phyloP scores from a whole-genome alignment of 179 eudicot genomes.

The Dionaea muscipula region DNA sequence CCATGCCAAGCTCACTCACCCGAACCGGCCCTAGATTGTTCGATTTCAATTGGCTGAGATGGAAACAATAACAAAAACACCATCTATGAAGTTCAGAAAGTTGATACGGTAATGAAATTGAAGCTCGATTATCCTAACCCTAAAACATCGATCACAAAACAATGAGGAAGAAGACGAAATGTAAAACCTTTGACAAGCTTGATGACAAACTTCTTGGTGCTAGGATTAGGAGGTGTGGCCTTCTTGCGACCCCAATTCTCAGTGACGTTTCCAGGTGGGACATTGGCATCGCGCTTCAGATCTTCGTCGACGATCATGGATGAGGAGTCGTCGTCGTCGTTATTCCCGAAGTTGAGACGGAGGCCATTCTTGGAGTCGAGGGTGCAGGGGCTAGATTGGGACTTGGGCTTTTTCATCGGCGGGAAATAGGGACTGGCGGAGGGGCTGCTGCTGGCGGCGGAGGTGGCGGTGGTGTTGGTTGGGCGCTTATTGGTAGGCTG shows the following conservation, averaged over 20 bases:
- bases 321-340: conserved; percentile 12
- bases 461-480: conserved; percentile 5
- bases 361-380: conserved; percentile 41
- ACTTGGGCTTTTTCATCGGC: conserved; percentile 77
- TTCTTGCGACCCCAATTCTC: conserved; percentile 74
- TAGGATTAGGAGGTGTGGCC: conserved; percentile 82
- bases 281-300: conserved; percentile 14
- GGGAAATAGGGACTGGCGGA: conserved; percentile 19
- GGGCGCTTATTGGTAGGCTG: conserved; percentile 13
- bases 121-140: not conserved
- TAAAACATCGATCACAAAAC: not conserved
- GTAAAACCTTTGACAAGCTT: conserved; percentile 69
- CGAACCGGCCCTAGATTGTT: not conserved
- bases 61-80: not conserved
- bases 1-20: not conserved
- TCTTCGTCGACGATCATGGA: conserved; percentile 43
- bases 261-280: conserved; percentile 16
- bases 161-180: not conserved
- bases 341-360: conserved; percentile 21
- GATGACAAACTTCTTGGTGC: conserved; percentile 67
- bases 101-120: not conserved
- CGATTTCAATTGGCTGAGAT: not conserved
- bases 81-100: not conserved
- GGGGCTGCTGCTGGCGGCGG: conserved; percentile 10
- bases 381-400: conserved; percentile 36